Conservation (phyloP, 2,329 filamentous ascomycete genomes). For the Cyclaneusma minus region DNA sequence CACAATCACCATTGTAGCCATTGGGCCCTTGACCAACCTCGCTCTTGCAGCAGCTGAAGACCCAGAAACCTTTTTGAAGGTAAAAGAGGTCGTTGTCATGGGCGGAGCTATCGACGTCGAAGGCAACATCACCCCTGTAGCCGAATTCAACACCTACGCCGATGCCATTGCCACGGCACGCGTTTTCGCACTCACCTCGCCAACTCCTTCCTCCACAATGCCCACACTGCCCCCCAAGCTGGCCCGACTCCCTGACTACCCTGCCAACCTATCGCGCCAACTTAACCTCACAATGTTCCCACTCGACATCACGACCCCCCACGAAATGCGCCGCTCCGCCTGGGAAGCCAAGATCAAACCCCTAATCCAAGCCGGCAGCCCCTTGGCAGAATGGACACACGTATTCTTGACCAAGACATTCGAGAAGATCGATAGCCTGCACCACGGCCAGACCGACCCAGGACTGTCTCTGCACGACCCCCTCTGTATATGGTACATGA, state of each 20-base stretch:
- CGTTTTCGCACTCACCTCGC: conserved; percentile 63
- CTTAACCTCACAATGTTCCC: conserved; percentile 60
- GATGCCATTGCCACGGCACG: conserved; percentile 66
- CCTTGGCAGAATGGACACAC: conserved; percentile 57
- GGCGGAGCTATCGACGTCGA: conserved; percentile 66
- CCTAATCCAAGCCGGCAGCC: conserved; percentile 45
- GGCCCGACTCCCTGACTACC: conserved; percentile 43
- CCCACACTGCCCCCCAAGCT: conserved; percentile 44
- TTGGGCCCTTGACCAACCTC: conserved; percentile 88
- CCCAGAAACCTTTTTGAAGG: conserved; percentile 73
- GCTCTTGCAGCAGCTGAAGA: conserved; percentile 80
- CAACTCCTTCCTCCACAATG: conserved; percentile 62
- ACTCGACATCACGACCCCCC: conserved; percentile 60
- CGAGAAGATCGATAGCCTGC: conserved; percentile 47
- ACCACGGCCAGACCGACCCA: conserved; percentile 39
- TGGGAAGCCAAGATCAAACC: conserved; percentile 41
- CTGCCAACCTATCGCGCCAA: conserved; percentile 40
- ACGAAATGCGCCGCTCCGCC: conserved; percentile 45
- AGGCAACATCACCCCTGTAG: conserved; percentile 74
- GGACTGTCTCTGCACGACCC: conserved; percentile 63
- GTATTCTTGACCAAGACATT: conserved; percentile 61
- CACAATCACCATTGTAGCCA: conserved; percentile 76
- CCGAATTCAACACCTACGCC: conserved; percentile 92
- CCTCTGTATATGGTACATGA: conserved; percentile 63
- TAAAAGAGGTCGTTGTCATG: conserved; percentile 91